phyloP scores from a whole-genome alignment of 2,329 filamentous ascomycete genomes.

The Ophiostoma sp. region DNA sequence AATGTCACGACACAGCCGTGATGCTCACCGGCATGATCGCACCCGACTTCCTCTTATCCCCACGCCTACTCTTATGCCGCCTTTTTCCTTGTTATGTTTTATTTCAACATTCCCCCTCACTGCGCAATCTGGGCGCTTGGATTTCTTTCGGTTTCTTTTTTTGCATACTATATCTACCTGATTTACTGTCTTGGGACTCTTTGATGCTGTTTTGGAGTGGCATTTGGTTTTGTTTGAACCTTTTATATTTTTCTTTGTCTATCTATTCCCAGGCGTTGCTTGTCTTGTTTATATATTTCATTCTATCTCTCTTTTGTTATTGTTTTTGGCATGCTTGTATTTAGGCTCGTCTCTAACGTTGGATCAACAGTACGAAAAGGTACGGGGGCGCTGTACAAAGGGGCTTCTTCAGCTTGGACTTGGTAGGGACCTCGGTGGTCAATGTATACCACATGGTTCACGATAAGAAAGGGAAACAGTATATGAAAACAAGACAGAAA shows the following conservation, averaged over 20 bases:
- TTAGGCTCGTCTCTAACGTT: background rate
- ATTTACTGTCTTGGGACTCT: background rate
- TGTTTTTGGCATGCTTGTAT: background rate
- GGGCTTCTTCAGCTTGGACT: background rate
- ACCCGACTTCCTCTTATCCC: background rate
- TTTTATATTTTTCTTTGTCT: background rate
- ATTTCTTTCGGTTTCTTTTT: background rate
- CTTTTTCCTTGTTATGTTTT: background rate
- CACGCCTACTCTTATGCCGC: background rate
- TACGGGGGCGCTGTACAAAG: background rate
- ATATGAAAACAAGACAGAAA: too few species aligned
- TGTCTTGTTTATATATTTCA: background rate
- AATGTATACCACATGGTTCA: background rate
- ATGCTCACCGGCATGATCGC: background rate
- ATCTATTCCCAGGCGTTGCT: constrained; percentile 6
- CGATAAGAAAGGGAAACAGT: too few species aligned
- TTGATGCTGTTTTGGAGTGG: background rate
- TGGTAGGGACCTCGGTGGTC: background rate
- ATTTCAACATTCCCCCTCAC: background rate
- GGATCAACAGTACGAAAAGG: background rate
- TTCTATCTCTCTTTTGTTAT: background rate
- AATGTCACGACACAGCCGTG: constrained; percentile 15
- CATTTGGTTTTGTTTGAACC: background rate
- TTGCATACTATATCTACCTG: background rate
- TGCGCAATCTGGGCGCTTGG: background rate